Percentiles rank a stretch among this genome's conserved stretches.
Evolutionary conservation across 805 yeast genomes (phyloP).

Genomic region (Wickerhamomyces ciferrii): DNA sequence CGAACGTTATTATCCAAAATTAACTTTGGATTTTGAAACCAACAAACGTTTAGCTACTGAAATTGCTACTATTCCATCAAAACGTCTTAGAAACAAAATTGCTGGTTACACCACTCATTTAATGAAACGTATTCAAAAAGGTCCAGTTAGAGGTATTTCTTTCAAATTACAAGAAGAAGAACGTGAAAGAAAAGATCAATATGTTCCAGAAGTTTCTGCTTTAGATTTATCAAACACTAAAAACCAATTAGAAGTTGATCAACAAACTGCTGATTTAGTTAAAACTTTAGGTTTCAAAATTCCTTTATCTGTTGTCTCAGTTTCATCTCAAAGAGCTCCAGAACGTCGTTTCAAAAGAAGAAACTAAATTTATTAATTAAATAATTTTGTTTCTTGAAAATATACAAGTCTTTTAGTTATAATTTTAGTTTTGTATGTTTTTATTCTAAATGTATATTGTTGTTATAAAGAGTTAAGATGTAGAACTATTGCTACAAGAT

Average conservation of each 20-base stretch:
- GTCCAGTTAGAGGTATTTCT: conserved; percentile 99
- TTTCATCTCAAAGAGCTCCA: conserved; percentile 83
- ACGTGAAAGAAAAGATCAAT: conserved; percentile 99
- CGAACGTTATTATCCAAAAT: conserved; percentile 99
- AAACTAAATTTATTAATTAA: conserved; percentile 41
- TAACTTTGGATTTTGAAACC: conserved; percentile 98
- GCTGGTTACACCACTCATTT: conserved; percentile 99
- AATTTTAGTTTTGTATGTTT: too few species aligned
- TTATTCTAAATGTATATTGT: neutral
- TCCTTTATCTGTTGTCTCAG: conserved; percentile 80
- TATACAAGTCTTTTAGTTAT: neutral
- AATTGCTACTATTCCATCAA: conserved; percentile 98
- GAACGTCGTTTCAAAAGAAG: conserved; percentile 91
- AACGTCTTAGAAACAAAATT: conserved; percentile 99
- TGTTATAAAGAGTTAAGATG: conserved; percentile 11
- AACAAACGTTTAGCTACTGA: conserved; percentile 99
- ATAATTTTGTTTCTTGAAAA: neutral
- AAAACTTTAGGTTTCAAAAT: conserved; percentile 88
- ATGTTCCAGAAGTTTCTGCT: conserved; percentile 99
- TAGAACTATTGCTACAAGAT: too few species aligned
- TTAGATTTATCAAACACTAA: conserved; percentile 95
- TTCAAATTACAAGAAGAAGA: conserved; percentile 99
- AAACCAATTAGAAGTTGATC: conserved; percentile 94
- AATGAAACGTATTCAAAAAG: conserved; percentile 99
- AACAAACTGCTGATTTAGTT: conserved; percentile 93